A percentile compares a stretch with the other conserved stretches of the same genome.
These are phyloP conservation scores for Noccaea bulbosa DNA, from an alignment of 345 rosid genomes.

Conservation along the genomic window DNA sequence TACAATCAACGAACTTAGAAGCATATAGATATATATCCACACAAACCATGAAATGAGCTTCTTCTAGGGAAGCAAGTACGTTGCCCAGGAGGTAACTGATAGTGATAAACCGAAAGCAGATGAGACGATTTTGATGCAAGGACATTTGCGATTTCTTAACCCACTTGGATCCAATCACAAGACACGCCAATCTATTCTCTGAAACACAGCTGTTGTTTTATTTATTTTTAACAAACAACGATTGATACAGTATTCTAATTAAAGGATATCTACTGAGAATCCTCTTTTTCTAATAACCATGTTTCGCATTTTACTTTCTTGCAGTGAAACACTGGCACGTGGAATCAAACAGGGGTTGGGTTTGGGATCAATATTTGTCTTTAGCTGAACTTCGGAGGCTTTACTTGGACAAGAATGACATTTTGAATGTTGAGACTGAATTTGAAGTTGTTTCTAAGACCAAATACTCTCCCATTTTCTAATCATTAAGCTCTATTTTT, in stretches of 20 bases:
- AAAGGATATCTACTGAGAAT: no score
- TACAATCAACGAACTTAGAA: neutral
- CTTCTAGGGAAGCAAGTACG: neutral
- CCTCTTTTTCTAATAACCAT: neutral
- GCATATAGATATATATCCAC: neutral
- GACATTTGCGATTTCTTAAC: neutral
- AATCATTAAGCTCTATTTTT: neutral
- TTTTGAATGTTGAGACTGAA: neutral
- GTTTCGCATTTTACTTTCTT: neutral
- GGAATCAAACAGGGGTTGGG: neutral
- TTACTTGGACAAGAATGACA: constrained; percentile 4
- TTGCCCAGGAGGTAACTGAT: neutral
- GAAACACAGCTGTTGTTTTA: neutral
- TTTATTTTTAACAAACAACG: no score
- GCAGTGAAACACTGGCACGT: neutral
- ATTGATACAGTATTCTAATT: no score
- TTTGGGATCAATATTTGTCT: neutral
- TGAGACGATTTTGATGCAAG: neutral
- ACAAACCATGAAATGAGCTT: neutral
- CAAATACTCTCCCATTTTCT: neutral
- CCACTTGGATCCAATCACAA: neutral
- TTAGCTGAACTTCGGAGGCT: neutral
- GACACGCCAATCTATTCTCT: neutral
- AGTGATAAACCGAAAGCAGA: no score
- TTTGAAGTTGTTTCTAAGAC: neutral